Evolutionary conservation across 2,329 filamentous ascomycete genomes (phyloP).

Genomic region (Neodidymelliopsis sp.): DNA sequence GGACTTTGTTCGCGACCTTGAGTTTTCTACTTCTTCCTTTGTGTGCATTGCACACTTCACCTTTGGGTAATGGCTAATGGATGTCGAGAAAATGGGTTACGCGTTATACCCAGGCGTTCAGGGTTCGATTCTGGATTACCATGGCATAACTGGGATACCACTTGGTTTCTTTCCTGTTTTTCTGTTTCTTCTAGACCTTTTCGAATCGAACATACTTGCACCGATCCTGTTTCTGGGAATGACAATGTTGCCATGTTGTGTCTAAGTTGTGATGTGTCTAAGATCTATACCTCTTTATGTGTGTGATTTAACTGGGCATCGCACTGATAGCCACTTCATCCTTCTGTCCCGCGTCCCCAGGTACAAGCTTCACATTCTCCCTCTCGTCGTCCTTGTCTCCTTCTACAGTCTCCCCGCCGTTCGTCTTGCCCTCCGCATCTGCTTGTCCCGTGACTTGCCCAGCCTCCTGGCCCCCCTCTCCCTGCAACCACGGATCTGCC

Average conservation of each 20-base stretch:
- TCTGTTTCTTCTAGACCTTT: background rate
- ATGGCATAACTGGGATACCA: slow-evolving; percentile 15
- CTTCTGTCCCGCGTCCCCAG: slow-evolving; percentile 16
- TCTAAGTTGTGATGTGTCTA: background rate
- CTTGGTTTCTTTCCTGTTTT: background rate
- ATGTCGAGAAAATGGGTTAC: background rate
- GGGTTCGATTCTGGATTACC: background rate
- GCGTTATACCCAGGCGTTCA: background rate
- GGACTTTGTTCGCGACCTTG: background rate
- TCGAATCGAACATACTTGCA: background rate
- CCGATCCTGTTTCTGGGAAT: too few relatives aligned
- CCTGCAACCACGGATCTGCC: slow-evolving; percentile 52
- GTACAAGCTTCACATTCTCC: slow-evolving; percentile 11
- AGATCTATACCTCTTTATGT: background rate
- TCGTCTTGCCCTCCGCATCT: slow-evolving; percentile 15
- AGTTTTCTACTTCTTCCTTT: background rate
- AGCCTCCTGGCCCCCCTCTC: slow-evolving; percentile 21
- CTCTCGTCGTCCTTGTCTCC: background rate
- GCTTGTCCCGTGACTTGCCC: slow-evolving; percentile 21
- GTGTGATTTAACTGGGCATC: slow-evolving; percentile 21
- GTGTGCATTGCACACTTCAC: background rate
- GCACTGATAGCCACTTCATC: slow-evolving; percentile 18
- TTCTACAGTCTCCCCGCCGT: background rate
- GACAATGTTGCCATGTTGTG: too few relatives aligned
- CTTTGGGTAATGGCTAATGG: slow-evolving; percentile 14